phyloP scores from a whole-genome alignment of 441 rosid species.

The Populus hybrid region DNA sequence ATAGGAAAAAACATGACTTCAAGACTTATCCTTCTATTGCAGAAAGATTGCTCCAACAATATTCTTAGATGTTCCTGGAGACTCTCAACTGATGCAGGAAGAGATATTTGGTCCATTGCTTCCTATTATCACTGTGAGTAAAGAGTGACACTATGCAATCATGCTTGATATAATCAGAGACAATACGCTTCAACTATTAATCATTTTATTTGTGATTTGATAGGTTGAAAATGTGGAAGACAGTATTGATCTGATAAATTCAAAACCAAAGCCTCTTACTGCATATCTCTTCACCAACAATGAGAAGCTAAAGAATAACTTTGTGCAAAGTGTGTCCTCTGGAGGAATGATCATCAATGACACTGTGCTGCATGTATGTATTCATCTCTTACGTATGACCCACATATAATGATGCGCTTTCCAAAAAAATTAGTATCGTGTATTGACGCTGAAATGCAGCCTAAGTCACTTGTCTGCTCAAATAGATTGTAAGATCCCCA shows the following conservation, averaged over 20 bases:
- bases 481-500: neutral
- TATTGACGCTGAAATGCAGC: neutral
- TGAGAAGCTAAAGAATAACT: slow-evolving; percentile 46
- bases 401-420: neutral
- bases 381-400: neutral
- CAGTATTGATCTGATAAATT: slow-evolving; percentile 62
- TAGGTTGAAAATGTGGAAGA: slow-evolving; percentile 62
- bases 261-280: slow-evolving; percentile 47
- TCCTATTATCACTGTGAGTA: slow-evolving; percentile 49
- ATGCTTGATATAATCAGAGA: neutral
- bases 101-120: slow-evolving; percentile 29
- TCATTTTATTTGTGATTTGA: neutral
- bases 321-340: slow-evolving; percentile 47
- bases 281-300: slow-evolving; percentile 65
- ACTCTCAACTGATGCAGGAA: neutral
- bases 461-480: neutral
- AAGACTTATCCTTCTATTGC: slow-evolving; percentile 12
- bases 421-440: neutral
- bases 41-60: slow-evolving; percentile 59
- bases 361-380: slow-evolving; percentile 52
- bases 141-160: neutral
- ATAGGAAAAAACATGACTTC: neutral
- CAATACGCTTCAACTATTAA: neutral
- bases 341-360: slow-evolving; percentile 76
- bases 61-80: neutral